Base-by-base conservation (phyloP, 2,329 filamentous ascomycete genomes). In the Curvularia verruculosa region DNA sequence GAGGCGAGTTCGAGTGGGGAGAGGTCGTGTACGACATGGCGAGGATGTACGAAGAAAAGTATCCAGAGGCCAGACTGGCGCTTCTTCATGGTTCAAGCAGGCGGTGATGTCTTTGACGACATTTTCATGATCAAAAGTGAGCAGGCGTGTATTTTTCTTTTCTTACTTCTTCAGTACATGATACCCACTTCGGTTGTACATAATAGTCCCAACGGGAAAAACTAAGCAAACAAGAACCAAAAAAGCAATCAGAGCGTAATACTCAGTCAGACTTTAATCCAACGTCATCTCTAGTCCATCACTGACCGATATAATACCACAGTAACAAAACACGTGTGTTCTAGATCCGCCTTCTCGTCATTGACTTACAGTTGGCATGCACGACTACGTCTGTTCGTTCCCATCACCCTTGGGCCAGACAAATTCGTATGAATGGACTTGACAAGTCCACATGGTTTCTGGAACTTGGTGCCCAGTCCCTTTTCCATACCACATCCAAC, bases 1-100 rank as follows among this genome's bases (percentile, higher is more conserved):
- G 84, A 59, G 88, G 89, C 67, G 85, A 90, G 55, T 96, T 89
- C 71, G 81, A 83, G 13, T 80, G 90, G 67, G 89, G 89, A 0
- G 83, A 83, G 3, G 79, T 86, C 3, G 81, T 94, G 8, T 61
- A 64, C 44, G 69, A 71, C 21, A 68, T 74, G 68, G 70, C 68
- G 24, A 58, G 36, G 34, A 63, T 67, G 37, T 73, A 70, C 43
- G 62, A 73, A 36, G 55, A 56, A 39, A 63, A 68, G 24, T 62
- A 71, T 41, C 68, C 68, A 5, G 67, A 60, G 1, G 46, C 58
- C 3, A 52, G 58, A 10, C 41, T 69, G 15, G 65, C 67, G 8
- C 44, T 69, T 24, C 56, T 69, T 3, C 53, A 63, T 37, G 63
- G 56, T 31, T 48, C 45, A 26, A 36, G 18, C 36, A 43, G 43